phyloP scores from a whole-genome alignment of 2,329 filamentous ascomycete genomes.

The Magnaporthiopsis rhizophila region DNA sequence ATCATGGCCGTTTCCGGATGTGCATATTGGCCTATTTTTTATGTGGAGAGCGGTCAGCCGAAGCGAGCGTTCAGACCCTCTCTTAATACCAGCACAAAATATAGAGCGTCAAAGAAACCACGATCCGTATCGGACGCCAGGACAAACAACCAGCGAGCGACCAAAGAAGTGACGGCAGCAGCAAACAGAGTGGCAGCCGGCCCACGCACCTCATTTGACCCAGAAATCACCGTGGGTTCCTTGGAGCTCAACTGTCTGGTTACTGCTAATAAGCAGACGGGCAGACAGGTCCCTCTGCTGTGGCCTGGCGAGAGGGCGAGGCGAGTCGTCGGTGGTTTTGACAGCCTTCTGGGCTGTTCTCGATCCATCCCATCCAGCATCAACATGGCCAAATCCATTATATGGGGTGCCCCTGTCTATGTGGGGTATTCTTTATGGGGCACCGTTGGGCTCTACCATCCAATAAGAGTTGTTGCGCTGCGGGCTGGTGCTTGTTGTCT shows the following conservation, averaged over 20 bases:
- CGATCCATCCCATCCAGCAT: too few relatives aligned
- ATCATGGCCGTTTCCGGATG: neutral
- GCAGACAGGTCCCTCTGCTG: neutral
- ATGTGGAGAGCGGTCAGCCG: too few relatives aligned
- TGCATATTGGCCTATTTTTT: too few relatives aligned
- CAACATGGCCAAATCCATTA: too few relatives aligned
- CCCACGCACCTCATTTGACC: neutral
- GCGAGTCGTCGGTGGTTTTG: neutral
- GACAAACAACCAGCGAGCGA: neutral
- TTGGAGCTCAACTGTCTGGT: neutral
- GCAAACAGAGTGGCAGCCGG: neutral
- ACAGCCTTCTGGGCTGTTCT: too few relatives aligned
- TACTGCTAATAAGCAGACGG: too few relatives aligned
- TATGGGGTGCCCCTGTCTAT: neutral
- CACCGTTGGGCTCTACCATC: neutral
- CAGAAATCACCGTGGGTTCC: neutral
- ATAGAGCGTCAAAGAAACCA: neutral
- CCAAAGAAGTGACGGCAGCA: neutral
- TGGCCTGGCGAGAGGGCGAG: neutral
- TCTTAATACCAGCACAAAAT: neutral
- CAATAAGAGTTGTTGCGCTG: neutral
- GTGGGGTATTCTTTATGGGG: neutral
- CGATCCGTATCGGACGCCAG: neutral
- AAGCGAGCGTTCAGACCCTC: too few relatives aligned
- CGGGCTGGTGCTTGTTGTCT: neutral